Evolutionary conservation across 192 early-diverging fungal species (phyloP).

Genomic region (Coemansia sp.): DNA sequence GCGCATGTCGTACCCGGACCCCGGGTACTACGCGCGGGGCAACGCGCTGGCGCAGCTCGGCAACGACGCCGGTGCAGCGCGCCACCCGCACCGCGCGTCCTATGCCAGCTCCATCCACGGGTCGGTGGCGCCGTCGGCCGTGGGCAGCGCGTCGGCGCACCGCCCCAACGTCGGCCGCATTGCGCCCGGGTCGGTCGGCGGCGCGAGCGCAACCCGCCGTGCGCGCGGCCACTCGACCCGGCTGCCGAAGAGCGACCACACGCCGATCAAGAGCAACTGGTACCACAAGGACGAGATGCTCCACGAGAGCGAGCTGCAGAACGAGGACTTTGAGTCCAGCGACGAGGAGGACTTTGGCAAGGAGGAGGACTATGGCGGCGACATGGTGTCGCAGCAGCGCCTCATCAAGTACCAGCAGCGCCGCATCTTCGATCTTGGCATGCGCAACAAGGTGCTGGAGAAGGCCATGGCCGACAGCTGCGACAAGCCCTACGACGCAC

Average conservation of each 20-base stretch:
- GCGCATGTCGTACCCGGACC: slow-evolving; percentile 15
- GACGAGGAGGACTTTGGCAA: slow-evolving; percentile 50
- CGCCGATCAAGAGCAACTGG: slow-evolving; percentile 50
- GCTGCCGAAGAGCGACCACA: slow-evolving; percentile 21
- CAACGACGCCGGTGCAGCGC: slow-evolving; percentile 4
- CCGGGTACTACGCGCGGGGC: slow-evolving; percentile 5
- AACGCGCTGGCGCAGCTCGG: slow-evolving; percentile 17
- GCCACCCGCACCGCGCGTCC: slow-evolving; percentile 31
- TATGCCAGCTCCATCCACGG: slow-evolving; percentile 30
- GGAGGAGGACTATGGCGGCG: slow-evolving; percentile 35
- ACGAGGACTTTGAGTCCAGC: slow-evolving; percentile 50
- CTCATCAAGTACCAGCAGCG: slow-evolving; percentile 54
- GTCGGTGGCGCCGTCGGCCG: slow-evolving; percentile 19
- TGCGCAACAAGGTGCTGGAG: slow-evolving; percentile 33
- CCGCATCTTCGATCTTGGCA: slow-evolving; percentile 42
- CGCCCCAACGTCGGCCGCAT: slow-evolving; percentile 4
- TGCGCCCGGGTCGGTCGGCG: slow-evolving; percentile 30
- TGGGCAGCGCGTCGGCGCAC: slow-evolving; percentile 25
- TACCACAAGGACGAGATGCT: slow-evolving; percentile 44
- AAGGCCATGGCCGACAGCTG: slow-evolving; percentile 22
- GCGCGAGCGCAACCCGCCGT: slow-evolving; percentile 27
- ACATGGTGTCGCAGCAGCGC: slow-evolving; percentile 49
- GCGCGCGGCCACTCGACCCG: slow-evolving; percentile 14
- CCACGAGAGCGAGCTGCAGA: slow-evolving; percentile 38
- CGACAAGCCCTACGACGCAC: slow-evolving; percentile 27